A percentile compares a stretch with the other conserved stretches of the same genome.
Evolutionary conservation across 495 filamentous ascomycete genomes (phyloP).

Genomic region (Hyaloscypha variabilis): DNA sequence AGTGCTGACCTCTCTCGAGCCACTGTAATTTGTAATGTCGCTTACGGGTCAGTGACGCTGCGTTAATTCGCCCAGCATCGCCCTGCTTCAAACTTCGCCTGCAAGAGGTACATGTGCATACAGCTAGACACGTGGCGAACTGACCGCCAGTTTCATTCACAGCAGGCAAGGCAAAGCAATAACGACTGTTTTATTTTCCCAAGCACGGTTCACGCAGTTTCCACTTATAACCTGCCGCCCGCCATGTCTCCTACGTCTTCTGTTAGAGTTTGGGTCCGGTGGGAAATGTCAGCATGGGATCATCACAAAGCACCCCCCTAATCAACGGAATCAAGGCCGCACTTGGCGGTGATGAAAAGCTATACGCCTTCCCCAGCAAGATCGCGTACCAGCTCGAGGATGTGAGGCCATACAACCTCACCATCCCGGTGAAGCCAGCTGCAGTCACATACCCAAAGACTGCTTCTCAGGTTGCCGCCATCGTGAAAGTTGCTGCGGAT

Average conservation of each 20-base stretch:
- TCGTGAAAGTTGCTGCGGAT: conserved; percentile 58
- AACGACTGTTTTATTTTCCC: background rate
- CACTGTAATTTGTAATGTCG: background rate
- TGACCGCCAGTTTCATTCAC: background rate
- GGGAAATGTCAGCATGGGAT: background rate
- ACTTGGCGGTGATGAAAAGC: background rate
- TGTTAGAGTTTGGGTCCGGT: background rate
- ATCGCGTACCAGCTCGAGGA: conserved; percentile 8
- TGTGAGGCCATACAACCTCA: conserved; percentile 62
- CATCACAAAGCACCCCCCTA: background rate
- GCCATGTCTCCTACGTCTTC: background rate
- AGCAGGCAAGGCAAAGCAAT: background rate
- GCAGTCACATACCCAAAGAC: conserved; percentile 64
- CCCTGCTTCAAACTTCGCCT: background rate
- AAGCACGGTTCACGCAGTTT: background rate
- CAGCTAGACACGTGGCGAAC: background rate
- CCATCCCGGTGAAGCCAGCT: conserved; percentile 57
- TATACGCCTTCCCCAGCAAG: conserved; percentile 17
- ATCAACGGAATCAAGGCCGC: conserved; percentile 1
- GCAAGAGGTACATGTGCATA: background rate
- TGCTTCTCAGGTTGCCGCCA: conserved; percentile 56
- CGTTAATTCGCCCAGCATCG: too few relatives aligned
- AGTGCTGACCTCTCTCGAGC: background rate
- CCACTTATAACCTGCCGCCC: background rate
- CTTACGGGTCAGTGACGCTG: too few relatives aligned